These are phyloP conservation scores for Phascolomyces articulosus DNA, from an alignment of 371 early-diverging fungal species.

Conservation along the genomic window DNA sequence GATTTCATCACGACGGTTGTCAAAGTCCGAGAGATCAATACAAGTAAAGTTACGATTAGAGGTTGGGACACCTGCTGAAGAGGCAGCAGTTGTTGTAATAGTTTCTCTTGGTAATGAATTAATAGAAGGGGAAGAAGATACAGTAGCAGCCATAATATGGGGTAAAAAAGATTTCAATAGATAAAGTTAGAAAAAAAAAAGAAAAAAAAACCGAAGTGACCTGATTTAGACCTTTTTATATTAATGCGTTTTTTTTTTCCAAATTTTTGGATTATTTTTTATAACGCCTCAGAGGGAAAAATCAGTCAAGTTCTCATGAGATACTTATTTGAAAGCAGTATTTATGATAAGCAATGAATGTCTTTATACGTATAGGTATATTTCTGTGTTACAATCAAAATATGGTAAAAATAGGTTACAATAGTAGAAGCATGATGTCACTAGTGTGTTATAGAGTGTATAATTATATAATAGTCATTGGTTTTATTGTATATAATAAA, in stretches of 20 bases:
- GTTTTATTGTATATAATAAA: background rate
- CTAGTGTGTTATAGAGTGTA: too few relatives aligned
- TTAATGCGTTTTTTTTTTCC: background rate
- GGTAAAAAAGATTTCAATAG: background rate
- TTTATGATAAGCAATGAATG: background rate
- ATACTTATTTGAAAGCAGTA: background rate
- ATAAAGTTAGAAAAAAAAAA: background rate
- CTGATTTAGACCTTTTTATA: background rate
- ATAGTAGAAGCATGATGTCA: too few relatives aligned
- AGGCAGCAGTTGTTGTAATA: conserved; percentile 19
- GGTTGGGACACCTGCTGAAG: conserved; percentile 19
- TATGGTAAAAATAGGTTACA: background rate
- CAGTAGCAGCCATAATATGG: background rate
- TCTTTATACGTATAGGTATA: conserved; percentile 3
- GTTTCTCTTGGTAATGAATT: background rate
- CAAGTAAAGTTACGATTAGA: conserved; percentile 16
- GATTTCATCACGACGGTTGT: conserved; percentile 20
- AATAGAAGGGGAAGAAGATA: background rate
- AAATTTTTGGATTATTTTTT: too few relatives aligned
- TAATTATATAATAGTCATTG: too few relatives aligned
- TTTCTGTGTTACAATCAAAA: conserved; percentile 1
- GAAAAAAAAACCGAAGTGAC: background rate
- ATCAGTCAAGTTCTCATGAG: background rate
- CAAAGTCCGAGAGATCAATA: conserved; percentile 23
- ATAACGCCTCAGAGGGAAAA: too few relatives aligned